Percentiles rank a stretch among this genome's conserved stretches.
phyloP scores from a whole-genome alignment of 2,329 filamentous ascomycete genomes.

The Cladobotryum mycophilum region DNA sequence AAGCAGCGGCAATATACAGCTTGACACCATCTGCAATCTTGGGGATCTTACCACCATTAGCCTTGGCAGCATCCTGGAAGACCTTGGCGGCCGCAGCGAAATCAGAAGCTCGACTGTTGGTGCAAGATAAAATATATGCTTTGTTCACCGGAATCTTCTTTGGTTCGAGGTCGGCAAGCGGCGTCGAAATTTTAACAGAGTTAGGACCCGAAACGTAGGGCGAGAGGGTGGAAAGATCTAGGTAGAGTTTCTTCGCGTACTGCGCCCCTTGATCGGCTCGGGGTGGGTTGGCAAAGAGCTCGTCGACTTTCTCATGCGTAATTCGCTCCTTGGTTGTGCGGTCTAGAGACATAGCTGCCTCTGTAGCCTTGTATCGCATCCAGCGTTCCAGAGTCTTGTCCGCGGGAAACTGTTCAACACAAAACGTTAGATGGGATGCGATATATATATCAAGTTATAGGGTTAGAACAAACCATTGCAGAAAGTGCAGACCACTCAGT shows the following conservation, averaged over 20 bases:
- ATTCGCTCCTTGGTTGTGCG: slow-evolving; percentile 51
- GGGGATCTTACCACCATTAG: slow-evolving; percentile 53
- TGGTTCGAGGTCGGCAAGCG: background rate
- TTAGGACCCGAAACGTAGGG: slow-evolving; percentile 86
- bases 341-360: slow-evolving; percentile 52
- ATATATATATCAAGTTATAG: background rate
- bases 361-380: slow-evolving; percentile 71
- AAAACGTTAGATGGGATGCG: background rate
- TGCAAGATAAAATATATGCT: slow-evolving; percentile 67
- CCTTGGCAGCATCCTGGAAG: slow-evolving; percentile 67
- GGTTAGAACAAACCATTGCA: background rate
- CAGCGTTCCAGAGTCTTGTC: slow-evolving; percentile 66
- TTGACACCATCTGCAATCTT: slow-evolving; percentile 71
- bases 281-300: slow-evolving; percentile 61
- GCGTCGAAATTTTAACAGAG: slow-evolving; percentile 53
- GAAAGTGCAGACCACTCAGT: slow-evolving; percentile 66
- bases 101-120: slow-evolving; percentile 77
- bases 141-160: background rate
- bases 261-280: slow-evolving; percentile 67
- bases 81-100: slow-evolving; percentile 73
- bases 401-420: slow-evolving; percentile 58
- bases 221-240: slow-evolving; percentile 76
- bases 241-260: slow-evolving; percentile 77
- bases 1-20: slow-evolving; percentile 85
- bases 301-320: slow-evolving; percentile 65